These are phyloP conservation scores for Globisporangium paddicum DNA, from an alignment of 352 stramenopile genomes.

Conservation along the genomic window DNA sequence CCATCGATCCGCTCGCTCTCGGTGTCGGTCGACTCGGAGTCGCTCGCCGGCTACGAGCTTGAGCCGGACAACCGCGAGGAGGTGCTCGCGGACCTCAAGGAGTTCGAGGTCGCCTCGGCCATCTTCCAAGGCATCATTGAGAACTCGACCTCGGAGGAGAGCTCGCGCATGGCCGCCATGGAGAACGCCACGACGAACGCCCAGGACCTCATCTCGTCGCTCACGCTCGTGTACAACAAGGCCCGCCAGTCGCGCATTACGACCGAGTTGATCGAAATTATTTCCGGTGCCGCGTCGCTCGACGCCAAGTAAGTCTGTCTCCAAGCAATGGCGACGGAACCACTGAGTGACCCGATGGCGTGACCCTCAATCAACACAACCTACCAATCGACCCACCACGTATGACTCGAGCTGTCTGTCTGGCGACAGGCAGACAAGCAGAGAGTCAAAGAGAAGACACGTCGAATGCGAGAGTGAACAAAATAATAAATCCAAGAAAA, in stretches of 20 bases:
- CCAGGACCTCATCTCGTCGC: slow-evolving; percentile 95
- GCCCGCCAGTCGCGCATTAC: slow-evolving; percentile 95
- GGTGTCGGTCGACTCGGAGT: slow-evolving; percentile 55
- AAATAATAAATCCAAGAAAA: slow-evolving; percentile 2
- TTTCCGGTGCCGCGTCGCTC: slow-evolving; percentile 95
- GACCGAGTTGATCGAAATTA: slow-evolving; percentile 98
- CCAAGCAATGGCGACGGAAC: not conserved
- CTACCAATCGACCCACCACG: not conserved
- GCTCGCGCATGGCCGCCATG: slow-evolving; percentile 99
- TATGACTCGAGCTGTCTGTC: not conserved
- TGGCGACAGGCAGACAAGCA: not conserved
- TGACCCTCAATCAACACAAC: slow-evolving; percentile 2
- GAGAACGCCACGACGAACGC: slow-evolving; percentile 99
- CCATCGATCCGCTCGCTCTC: slow-evolving; percentile 86
- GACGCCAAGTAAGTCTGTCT: slow-evolving; percentile 62
- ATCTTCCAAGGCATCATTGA: slow-evolving; percentile 98
- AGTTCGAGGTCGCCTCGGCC: slow-evolving; percentile 87
- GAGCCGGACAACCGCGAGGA: slow-evolving; percentile 98
- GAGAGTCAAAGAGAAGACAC: no score
- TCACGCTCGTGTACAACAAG: slow-evolving; percentile 90
- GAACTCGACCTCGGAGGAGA: slow-evolving; percentile 96
- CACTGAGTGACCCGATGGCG: slow-evolving; percentile 4
- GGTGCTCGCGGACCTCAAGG: slow-evolving; percentile 95
- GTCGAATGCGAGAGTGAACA: not conserved
- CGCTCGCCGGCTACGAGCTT: slow-evolving; percentile 94